Conservation (phyloP, 257 asterid species). For the Forsythia suspensa region DNA sequence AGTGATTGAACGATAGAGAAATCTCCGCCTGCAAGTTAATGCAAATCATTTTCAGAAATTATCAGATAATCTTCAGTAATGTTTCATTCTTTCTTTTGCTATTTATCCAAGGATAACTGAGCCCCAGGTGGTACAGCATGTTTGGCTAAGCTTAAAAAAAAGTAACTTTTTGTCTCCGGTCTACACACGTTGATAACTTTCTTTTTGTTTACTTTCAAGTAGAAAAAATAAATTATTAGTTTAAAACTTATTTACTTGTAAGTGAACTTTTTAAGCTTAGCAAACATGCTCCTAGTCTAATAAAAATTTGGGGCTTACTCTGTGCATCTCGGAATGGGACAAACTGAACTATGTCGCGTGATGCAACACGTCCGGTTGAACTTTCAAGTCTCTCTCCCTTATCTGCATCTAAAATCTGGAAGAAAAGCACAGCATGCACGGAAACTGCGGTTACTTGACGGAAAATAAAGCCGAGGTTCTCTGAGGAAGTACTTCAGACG, state of each 20-base stretch:
- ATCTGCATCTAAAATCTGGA: conserved; percentile 90
- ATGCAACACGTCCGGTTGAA: conserved; percentile 85
- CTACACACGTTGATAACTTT: no score
- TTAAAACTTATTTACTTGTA: neutral
- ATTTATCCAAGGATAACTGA: neutral
- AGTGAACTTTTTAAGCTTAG: neutral
- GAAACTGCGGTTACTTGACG: conserved; percentile 1
- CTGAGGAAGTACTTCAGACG: conserved; percentile 10
- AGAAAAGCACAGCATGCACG: conserved; percentile 13
- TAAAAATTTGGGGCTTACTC: conserved; percentile 43
- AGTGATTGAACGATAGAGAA: conserved; percentile 76
- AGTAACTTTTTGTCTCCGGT: neutral
- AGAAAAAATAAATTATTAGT: neutral
- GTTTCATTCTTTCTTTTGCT: neutral
- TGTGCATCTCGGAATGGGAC: conserved; percentile 91
- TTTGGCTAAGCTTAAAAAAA: neutral
- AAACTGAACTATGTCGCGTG: conserved; percentile 95
- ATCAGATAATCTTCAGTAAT: neutral
- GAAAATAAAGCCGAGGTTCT: neutral
- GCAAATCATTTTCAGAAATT: neutral
- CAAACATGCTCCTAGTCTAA: neutral
- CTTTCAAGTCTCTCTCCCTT: conserved; percentile 89
- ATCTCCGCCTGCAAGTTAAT: conserved; percentile 66
- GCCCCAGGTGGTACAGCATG: neutral
- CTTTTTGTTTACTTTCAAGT: neutral